These are phyloP conservation scores for Debaryomyces psychrophilus DNA, from an alignment of 1,139 yeast genomes.

Conservation along the genomic window DNA sequence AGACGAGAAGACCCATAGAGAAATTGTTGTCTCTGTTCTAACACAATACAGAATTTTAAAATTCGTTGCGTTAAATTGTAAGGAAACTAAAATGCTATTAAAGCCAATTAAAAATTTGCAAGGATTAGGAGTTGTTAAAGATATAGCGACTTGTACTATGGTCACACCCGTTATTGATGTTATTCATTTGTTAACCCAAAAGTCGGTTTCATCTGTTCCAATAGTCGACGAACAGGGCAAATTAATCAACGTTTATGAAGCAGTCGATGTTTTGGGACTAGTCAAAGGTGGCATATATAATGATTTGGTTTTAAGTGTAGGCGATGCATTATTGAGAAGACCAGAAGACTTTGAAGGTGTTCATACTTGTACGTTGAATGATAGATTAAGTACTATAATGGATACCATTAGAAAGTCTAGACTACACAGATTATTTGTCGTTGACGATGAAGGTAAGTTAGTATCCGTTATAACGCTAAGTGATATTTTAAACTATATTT, in stretches of 20 bases:
- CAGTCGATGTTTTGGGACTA: conserved; percentile 89
- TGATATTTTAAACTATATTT: conserved; percentile 83
- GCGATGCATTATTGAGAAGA: conserved; percentile 93
- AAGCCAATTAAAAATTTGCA: conserved; percentile 72
- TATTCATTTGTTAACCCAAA: conserved; percentile 76
- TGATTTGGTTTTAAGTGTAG: conserved; percentile 88
- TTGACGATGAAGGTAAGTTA: conserved; percentile 76
- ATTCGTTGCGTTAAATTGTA: conserved; percentile 94
- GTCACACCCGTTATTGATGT: conserved; percentile 94
- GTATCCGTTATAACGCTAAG: conserved; percentile 88
- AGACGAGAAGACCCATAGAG: conserved; percentile 90
- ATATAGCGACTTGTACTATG: conserved; percentile 82
- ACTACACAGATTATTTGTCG: conserved; percentile 89
- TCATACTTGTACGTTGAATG: conserved; percentile 89
- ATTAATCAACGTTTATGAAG: conserved; percentile 90
- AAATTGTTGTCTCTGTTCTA: conserved; percentile 90
- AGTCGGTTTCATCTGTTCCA: conserved; percentile 89
- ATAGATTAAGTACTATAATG: conserved; percentile 86
- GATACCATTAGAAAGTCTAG: conserved; percentile 92
- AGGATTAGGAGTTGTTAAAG: conserved; percentile 60
- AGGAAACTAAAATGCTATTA: conserved; percentile 84
- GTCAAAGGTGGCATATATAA: conserved; percentile 95
- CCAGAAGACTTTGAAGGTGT: conserved; percentile 98
- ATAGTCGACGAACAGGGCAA: conserved; percentile 79
- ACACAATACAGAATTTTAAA: conserved; percentile 96